Conservation (phyloP, 106 monocot species). For the Amphibolis antarctica region DNA sequence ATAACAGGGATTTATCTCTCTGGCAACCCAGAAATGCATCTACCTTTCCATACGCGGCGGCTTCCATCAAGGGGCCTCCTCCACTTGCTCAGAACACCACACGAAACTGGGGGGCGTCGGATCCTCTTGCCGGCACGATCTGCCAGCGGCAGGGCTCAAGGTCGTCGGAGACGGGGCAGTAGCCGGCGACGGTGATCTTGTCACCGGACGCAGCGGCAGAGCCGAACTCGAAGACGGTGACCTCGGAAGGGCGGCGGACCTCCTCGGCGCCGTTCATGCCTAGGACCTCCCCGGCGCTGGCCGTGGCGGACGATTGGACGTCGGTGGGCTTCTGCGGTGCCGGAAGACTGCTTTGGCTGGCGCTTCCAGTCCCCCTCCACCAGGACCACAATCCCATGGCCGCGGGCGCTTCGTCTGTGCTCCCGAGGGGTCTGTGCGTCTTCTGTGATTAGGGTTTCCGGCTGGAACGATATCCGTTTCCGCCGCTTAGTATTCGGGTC, state of each 20-base stretch:
- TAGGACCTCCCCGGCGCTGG: slow-evolving; percentile 7
- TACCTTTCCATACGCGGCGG: no score
- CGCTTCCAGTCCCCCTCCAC: slow-evolving; percentile 21
- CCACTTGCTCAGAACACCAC: slow-evolving; percentile 34
- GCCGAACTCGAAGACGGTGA: slow-evolving; percentile 32
- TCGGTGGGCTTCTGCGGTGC: neutral
- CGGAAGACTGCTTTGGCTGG: neutral
- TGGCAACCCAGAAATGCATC: no score
- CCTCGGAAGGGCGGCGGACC: slow-evolving; percentile 22
- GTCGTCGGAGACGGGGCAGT: slow-evolving; percentile 31
- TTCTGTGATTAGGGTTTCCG: no score
- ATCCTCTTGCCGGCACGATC: slow-evolving; percentile 15
- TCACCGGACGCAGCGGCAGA: slow-evolving; percentile 25
- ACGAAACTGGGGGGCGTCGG: slow-evolving; percentile 31
- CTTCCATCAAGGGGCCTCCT: no score
- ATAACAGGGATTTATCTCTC: no score
- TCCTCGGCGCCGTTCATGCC: slow-evolving; percentile 29
- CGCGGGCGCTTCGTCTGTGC: no score
- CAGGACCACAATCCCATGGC: slow-evolving; percentile 22
- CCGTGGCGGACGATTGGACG: neutral
- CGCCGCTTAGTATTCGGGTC: no score
- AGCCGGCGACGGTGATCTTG: slow-evolving; percentile 17
- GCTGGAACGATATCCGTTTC: no score
- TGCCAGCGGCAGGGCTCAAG: slow-evolving; percentile 34
- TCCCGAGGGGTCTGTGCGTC: no score